Evolutionary conservation across 495 filamentous ascomycete species (phyloP).

Genomic region (Penicillium coprophilum): DNA sequence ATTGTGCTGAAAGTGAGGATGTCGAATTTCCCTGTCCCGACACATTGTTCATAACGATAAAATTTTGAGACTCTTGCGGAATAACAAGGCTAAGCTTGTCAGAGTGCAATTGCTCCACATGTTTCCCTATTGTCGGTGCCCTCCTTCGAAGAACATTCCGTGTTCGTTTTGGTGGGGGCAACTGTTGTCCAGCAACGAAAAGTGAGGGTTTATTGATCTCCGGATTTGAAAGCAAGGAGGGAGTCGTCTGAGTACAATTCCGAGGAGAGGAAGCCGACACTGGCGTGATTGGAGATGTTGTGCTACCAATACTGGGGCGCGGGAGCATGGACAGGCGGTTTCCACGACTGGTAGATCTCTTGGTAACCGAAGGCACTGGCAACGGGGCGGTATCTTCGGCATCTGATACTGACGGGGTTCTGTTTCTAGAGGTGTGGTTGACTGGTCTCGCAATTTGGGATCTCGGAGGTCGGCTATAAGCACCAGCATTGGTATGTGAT

Average conservation of each 20-base stretch:
- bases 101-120: slow-evolving; percentile 29
- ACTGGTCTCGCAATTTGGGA: slow-evolving; percentile 33
- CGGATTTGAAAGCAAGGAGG: slow-evolving; percentile 20
- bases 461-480: slow-evolving; percentile 21
- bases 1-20: slow-evolving; percentile 7
- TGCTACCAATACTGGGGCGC: slow-evolving; percentile 29
- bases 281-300: slow-evolving; percentile 19
- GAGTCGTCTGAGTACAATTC: slow-evolving; percentile 20
- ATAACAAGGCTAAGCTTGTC: slow-evolving; percentile 42
- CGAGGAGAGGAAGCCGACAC: slow-evolving; percentile 18
- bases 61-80: slow-evolving; percentile 23
- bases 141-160: slow-evolving; percentile 47
- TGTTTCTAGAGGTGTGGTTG: slow-evolving; percentile 25
- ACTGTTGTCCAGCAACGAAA: slow-evolving; percentile 13
- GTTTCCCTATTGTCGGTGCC: slow-evolving; percentile 42
- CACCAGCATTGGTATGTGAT: slow-evolving; percentile 17
- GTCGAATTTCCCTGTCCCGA: slow-evolving; percentile 3
- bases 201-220: slow-evolving; percentile 18
- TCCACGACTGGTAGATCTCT: slow-evolving; percentile 19
- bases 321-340: slow-evolving; percentile 36
- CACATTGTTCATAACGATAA: slow-evolving; percentile 13
- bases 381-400: slow-evolving; percentile 30
- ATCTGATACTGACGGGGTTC: slow-evolving; percentile 32
- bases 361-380: slow-evolving; percentile 25
- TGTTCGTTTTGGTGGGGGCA: slow-evolving; percentile 26